Percentiles rank a stretch among this genome's conserved stretches.
These are phyloP conservation scores for Phytopythium helicoides DNA, from an alignment of 352 stramenopile genomes.

Conservation along the genomic window DNA sequence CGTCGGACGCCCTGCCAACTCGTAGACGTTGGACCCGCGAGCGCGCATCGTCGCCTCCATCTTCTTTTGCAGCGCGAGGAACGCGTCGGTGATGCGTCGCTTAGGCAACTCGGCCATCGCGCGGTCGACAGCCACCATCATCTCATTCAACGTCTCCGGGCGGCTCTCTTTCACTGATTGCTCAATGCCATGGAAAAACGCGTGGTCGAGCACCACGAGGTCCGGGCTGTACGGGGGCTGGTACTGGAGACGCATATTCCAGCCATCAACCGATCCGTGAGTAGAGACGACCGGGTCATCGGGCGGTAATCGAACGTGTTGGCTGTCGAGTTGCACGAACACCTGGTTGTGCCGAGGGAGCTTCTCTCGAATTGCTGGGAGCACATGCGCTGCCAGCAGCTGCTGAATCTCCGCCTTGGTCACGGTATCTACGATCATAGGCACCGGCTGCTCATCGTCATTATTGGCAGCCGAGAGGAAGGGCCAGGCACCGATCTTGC, in stretches of 20 bases:
- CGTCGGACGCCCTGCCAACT: slow-evolving; percentile 18
- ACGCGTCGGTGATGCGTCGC: slow-evolving; percentile 21
- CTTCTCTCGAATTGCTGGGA: slow-evolving; percentile 37
- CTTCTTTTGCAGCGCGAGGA: slow-evolving; percentile 31
- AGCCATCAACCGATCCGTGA: slow-evolving; percentile 23
- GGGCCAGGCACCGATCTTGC: slow-evolving; percentile 39
- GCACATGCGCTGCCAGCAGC: slow-evolving; percentile 27
- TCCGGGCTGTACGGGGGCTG: slow-evolving; percentile 37
- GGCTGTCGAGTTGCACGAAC: slow-evolving; percentile 36
- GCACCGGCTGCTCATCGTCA: slow-evolving; percentile 2
- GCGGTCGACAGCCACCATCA: slow-evolving; percentile 21
- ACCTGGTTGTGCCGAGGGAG: slow-evolving; percentile 19
- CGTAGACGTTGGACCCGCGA: slow-evolving; percentile 31
- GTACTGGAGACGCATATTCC: slow-evolving; percentile 37
- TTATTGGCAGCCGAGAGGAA: slow-evolving; percentile 11
- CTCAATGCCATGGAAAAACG: slow-evolving; percentile 28
- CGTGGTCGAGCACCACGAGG: slow-evolving; percentile 31
- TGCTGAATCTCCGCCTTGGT: slow-evolving; percentile 32
- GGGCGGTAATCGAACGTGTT: slow-evolving; percentile 30
- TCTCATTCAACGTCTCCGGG: slow-evolving; percentile 16
- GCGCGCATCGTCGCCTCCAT: slow-evolving; percentile 38
- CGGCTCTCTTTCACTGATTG: slow-evolving; percentile 12
- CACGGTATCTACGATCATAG: slow-evolving; percentile 16
- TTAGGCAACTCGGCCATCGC: slow-evolving; percentile 18
- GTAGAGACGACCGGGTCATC: slow-evolving; percentile 29